Base-by-base conservation (phyloP, 441 rosid genomes). In the Eruca vesicaria region DNA sequence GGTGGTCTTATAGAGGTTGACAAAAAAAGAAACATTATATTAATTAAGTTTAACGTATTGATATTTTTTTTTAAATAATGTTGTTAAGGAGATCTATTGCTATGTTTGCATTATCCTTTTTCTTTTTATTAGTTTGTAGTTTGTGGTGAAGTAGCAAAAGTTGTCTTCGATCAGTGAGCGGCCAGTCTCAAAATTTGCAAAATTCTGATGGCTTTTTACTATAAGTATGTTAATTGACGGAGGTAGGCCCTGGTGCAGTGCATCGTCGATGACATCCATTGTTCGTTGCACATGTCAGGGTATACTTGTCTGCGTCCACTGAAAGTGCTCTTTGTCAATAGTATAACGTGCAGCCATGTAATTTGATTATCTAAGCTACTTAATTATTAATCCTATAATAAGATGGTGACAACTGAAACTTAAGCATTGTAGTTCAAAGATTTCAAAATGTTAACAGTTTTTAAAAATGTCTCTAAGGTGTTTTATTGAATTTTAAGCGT, bases 271-370 rank as follows among this genome's bases (percentile, higher is more conserved):
- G n/a, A 29, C 6, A 63, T 56, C 63, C 10, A 56, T 76, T 70
- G 60, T 69, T 62, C 7, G 6, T 45, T 31, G 66, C 43, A 21
- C 0, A 5, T 76, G 71, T 69, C 79, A 63, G 79, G 79, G 79
- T 56, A 43, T 63, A 69, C n/a, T 15, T 69, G 70, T 69, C 66
- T 53, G 59, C 26, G 21, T 69, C 0, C 19, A 7, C 67, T 19
- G 20, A 10, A 53, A 63, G 15, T 55, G 33, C 56, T 53, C 74
- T 9, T 16, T n/a, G 19, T 63, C 19, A 57, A 33, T 18, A 63
- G 19, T 18, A 15, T 31, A 56, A 63, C 75, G 75, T 69, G 71
- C 66, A 53, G 9, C 53, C 41, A 58, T 58, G 56, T 56, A 23
- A 38, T 64, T 69, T 65, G 26, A 7, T 58, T 11, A 29, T 26